Conservation (phyloP, 768 basidiomycete species). For the Amanita fuliginea region DNA sequence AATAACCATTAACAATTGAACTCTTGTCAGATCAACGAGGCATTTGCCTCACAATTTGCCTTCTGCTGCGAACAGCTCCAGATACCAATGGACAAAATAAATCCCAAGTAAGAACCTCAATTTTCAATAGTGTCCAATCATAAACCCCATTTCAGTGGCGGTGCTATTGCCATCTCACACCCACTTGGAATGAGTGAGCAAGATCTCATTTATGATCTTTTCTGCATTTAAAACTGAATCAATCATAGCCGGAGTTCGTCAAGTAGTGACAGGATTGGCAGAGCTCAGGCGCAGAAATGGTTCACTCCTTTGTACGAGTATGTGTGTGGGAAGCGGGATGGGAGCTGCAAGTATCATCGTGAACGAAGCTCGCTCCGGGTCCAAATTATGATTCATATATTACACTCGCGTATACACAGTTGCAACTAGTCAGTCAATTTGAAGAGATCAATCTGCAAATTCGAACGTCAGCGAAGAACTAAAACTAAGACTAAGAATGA, state of each 20-base stretch:
- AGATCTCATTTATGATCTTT: not conserved
- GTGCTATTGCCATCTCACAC: conserved; percentile 76
- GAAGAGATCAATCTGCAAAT: not conserved
- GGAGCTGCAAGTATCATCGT: conserved; percentile 76
- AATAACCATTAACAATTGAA: not conserved
- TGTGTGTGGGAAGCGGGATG: conserved; percentile 80
- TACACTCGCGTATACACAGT: not conserved
- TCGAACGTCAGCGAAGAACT: not conserved
- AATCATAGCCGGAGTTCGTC: conserved; percentile 64
- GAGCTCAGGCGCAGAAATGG: conserved; percentile 63
- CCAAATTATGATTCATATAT: not conserved
- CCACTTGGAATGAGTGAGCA: conserved; percentile 78
- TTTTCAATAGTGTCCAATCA: not conserved
- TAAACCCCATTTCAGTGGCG: conserved; percentile 41
- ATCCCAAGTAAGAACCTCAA: conserved; percentile 49
- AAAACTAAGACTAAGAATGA: conserved; percentile 1
- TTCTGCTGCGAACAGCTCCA: conserved; percentile 78
- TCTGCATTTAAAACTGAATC: conserved; percentile 7
- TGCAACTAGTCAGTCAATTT: not conserved
- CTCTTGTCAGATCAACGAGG: conserved; percentile 64
- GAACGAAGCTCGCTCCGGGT: conserved; percentile 37
- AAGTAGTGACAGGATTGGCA: conserved; percentile 81
- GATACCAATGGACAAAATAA: conserved; percentile 72
- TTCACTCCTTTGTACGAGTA: conserved; percentile 68
- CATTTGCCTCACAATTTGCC: conserved; percentile 91